Evolutionary conservation across 2,329 filamentous ascomycete genomes (phyloP), one percentile per base, ranked within the genome.

Genomic region (Colletotrichum lupini): DNA sequence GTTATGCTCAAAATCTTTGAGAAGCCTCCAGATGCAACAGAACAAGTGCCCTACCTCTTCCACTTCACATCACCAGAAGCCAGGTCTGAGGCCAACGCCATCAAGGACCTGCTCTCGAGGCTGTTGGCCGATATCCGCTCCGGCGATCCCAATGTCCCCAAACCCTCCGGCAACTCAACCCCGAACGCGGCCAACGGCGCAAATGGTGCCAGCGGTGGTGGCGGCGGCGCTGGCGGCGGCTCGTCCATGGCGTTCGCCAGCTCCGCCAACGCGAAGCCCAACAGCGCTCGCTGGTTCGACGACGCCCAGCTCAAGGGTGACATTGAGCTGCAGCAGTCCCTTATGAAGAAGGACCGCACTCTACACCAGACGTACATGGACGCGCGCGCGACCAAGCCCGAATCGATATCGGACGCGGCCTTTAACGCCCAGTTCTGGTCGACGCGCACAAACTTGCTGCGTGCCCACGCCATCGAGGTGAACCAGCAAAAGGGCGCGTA

Each of bases 371-470:
- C 95, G 56, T 98, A 98, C 81, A 92, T 95, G 84, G 95, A 98
- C 79, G 93, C 95, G 0, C 86, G 95, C 61, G 88, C 90, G 65
- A 93, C 94, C 9, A 98, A 98, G 79, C 95, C 96, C 0, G 93
- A 96, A 8, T 92, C 93, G 2, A 92, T 98, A 74, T 92, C 93
- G 0, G 91, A 93, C 32, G 90, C 90, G 1, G 92, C 95, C 57
- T 98, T 98, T 82, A 95, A 96, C 77, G 87, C 91, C 1, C 96
- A 98, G 81, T 99, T 99, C 84, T 99, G 97, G 97, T 94, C 95
- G 1, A 94, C 95, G 2, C 90, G 97, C 58, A 90, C 95, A 59
- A 95, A 95, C 80, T 86, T 98, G 37, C 88, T 99, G 35, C 93
- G 97, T 14, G 93, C 96, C 0, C 94, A 98, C 83, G 95, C 95